phyloP scores from a whole-genome alignment of 257 asterid species.

The Penstemon newberryi region DNA sequence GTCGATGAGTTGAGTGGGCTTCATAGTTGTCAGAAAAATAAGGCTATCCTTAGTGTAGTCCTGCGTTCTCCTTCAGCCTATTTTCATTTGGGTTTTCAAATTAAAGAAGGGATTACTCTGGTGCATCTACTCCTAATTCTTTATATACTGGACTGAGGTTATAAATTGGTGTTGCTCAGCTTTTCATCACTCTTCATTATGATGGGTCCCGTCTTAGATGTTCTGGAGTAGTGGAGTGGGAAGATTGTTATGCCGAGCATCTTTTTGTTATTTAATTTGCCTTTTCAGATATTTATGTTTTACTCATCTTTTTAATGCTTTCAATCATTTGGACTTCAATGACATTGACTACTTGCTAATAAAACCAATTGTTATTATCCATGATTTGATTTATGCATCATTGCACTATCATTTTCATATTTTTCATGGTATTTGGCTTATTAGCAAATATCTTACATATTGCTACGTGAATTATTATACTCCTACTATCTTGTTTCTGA shows the following conservation, averaged over 20 bases:
- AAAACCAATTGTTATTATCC: too few relatives aligned
- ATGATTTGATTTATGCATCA: too few relatives aligned
- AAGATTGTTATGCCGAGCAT: too few relatives aligned
- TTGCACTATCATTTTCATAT: too few relatives aligned
- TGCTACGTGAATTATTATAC: too few relatives aligned
- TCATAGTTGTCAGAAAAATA: background rate
- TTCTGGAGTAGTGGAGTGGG: background rate
- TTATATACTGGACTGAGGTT: background rate
- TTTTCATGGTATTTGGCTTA: too few relatives aligned
- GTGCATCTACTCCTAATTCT: background rate
- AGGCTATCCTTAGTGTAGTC: too few relatives aligned
- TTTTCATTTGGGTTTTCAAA: background rate
- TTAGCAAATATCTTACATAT: too few relatives aligned
- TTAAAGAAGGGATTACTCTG: background rate
- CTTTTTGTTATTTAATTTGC: too few relatives aligned
- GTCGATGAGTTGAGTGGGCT: background rate
- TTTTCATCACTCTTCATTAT: background rate
- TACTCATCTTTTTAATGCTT: background rate
- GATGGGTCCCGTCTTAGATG: background rate
- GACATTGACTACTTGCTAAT: too few relatives aligned
- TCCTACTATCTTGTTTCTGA: constrained; percentile 22
- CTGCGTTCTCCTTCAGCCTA: background rate
- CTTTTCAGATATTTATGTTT: too few relatives aligned
- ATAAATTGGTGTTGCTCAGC: background rate
- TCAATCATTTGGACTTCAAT: background rate